Evolutionary conservation across 257 asterid species (phyloP).

Genomic region (Echites panduratus): DNA sequence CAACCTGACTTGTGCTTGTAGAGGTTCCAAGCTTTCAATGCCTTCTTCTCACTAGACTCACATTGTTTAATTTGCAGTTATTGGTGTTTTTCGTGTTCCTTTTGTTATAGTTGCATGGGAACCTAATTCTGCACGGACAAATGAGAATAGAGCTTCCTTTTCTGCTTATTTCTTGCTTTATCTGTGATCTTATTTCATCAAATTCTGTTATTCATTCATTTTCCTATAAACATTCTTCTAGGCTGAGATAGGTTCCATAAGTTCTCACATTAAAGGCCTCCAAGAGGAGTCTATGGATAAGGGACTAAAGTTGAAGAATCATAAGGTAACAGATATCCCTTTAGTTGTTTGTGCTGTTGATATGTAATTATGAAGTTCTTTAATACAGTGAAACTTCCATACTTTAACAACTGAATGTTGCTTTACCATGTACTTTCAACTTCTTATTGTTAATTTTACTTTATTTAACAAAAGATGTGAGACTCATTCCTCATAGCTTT

Average conservation of each 20-base stretch:
- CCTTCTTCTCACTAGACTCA: neutral
- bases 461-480: neutral
- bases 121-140: neutral
- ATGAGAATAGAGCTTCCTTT: neutral
- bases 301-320: slow-evolving; percentile 98
- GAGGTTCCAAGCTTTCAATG: neutral
- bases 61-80: neutral
- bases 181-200: neutral
- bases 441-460: neutral
- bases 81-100: neutral
- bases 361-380: neutral
- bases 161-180: neutral
- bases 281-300: slow-evolving; percentile 98
- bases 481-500: neutral
- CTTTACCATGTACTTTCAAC: neutral
- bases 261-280: slow-evolving; percentile 92
- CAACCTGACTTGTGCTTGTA: neutral
- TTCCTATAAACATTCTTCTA: slow-evolving; percentile 24
- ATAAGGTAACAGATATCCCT: slow-evolving; percentile 56
- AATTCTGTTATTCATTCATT: neutral
- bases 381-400: neutral
- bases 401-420: neutral
- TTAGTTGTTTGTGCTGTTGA: neutral
- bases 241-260: slow-evolving; percentile 97
- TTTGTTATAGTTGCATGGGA: neutral